These are phyloP conservation scores for Globisporangium uncinulatum DNA, from an alignment of 352 stramenopile species.

Conservation along the genomic window DNA sequence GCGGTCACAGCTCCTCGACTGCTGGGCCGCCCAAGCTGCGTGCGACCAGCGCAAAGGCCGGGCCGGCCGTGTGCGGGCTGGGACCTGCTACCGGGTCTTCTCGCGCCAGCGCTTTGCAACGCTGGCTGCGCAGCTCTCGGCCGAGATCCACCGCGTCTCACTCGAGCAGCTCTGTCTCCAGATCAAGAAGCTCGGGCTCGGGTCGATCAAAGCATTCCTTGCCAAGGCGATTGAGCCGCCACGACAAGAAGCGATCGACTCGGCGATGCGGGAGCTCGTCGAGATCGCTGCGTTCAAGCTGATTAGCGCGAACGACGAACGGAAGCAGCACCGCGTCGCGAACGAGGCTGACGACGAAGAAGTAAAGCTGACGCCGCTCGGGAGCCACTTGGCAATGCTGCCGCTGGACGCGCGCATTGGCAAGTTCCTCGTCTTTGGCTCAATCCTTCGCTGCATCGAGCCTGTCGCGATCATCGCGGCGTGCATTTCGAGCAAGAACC, in stretches of 20 bases:
- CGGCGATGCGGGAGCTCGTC: conserved; percentile 88
- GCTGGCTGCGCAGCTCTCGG: conserved; percentile 66
- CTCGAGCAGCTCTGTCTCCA: conserved; percentile 83
- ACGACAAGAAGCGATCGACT: conserved; percentile 82
- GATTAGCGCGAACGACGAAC: conserved; percentile 9
- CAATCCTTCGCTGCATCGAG: conserved; percentile 80
- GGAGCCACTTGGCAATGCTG: conserved; percentile 78
- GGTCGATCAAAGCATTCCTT: conserved; percentile 66
- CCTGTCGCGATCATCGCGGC: conserved; percentile 79
- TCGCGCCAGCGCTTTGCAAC: conserved; percentile 49
- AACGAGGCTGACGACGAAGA: conserved; percentile 31
- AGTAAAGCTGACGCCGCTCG: conserved; percentile 90
- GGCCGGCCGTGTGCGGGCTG: conserved; percentile 73
- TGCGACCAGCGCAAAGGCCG: conserved; percentile 82
- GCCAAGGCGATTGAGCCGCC: conserved; percentile 91
- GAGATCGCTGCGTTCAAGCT: conserved; percentile 84
- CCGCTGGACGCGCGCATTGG: conserved; percentile 82
- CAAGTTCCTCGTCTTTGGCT: conserved; percentile 87
- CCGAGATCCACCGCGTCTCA: conserved; percentile 87
- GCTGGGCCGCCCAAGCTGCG: conserved; percentile 73
- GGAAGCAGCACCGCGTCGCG: conserved; percentile 9
- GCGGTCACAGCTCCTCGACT: conserved; percentile 75
- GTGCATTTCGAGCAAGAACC: conserved; percentile 73
- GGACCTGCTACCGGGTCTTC: conserved; percentile 77
- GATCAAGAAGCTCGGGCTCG: conserved; percentile 81